Conservation (phyloP, 2,329 filamentous ascomycete species). For the Hypoxylon sp. region DNA sequence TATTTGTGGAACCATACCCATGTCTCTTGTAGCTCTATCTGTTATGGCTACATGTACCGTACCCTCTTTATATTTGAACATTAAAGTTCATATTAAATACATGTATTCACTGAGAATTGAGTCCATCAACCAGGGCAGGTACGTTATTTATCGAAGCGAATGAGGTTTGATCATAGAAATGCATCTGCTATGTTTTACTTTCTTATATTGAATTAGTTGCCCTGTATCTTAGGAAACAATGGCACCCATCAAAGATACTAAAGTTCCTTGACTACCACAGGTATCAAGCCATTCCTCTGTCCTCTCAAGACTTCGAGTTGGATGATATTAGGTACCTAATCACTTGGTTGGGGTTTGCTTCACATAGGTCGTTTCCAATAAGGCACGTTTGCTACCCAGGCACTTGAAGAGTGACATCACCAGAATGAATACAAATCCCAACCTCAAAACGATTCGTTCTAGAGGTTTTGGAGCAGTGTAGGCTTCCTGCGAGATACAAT, state of each 20-base stretch:
- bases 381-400: neutral
- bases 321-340: neutral
- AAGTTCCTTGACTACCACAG: neutral
- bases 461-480: neutral
- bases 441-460: neutral
- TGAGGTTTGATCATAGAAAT: neutral
- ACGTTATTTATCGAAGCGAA: neutral
- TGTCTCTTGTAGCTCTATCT: neutral
- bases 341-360: neutral
- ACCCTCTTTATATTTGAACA: too few relatives aligned
- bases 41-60: too few relatives aligned
- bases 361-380: neutral
- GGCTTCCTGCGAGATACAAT: slow-evolving; percentile 3
- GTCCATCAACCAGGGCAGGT: neutral
- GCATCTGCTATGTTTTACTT: neutral
- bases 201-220: neutral
- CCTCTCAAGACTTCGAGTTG: neutral
- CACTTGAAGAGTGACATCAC: neutral
- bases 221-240: neutral
- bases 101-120: neutral
- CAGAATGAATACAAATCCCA: neutral
- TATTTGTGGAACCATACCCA: slow-evolving; percentile 12
- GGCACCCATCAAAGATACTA: neutral
- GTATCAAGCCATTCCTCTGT: neutral
- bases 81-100: neutral